Evolutionary conservation across 2,329 filamentous ascomycete species (phyloP).

Genomic region (Aspergillus pseudoviridinutans): DNA sequence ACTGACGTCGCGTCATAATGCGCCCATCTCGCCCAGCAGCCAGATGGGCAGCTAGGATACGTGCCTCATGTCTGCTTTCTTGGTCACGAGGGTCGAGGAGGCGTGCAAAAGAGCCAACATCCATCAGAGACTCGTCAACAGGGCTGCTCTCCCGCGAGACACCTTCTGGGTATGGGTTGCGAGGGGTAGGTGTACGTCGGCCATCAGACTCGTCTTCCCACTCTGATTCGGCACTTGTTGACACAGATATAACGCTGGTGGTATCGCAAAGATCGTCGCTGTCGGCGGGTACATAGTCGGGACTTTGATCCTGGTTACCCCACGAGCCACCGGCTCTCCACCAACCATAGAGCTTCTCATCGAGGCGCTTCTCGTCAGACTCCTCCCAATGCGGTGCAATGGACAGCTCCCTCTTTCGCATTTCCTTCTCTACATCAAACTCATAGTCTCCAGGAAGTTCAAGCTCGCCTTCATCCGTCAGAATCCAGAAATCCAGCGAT

Average conservation of each 20-base stretch:
- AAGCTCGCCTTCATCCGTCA: conserved; percentile 51
- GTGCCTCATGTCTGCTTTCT: conserved; percentile 77
- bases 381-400: conserved; percentile 39
- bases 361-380: conserved; percentile 62
- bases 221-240: conserved; percentile 50
- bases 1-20: conserved; percentile 79
- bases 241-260: conserved; percentile 74
- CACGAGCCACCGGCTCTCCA: conserved; percentile 82
- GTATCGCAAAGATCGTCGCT: conserved; percentile 53
- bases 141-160: conserved; percentile 47
- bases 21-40: conserved; percentile 51
- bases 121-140: conserved; percentile 59
- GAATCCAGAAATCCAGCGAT: conserved; percentile 51
- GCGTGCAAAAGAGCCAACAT: conserved; percentile 66
- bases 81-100: conserved; percentile 75
- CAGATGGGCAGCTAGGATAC: conserved; percentile 75
- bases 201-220: conserved; percentile 47
- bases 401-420: conserved; percentile 58
- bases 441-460: conserved; percentile 57
- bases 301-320: conserved; percentile 76
- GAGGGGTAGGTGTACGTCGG: conserved; percentile 70
- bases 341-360: conserved; percentile 74
- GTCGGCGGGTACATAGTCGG: conserved; percentile 63
- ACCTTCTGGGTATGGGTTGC: conserved; percentile 53
- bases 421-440: conserved; percentile 77